These are phyloP conservation scores for Prunus armeniaca DNA, from an alignment of 306 rosid genomes.

Conservation along the genomic window DNA sequence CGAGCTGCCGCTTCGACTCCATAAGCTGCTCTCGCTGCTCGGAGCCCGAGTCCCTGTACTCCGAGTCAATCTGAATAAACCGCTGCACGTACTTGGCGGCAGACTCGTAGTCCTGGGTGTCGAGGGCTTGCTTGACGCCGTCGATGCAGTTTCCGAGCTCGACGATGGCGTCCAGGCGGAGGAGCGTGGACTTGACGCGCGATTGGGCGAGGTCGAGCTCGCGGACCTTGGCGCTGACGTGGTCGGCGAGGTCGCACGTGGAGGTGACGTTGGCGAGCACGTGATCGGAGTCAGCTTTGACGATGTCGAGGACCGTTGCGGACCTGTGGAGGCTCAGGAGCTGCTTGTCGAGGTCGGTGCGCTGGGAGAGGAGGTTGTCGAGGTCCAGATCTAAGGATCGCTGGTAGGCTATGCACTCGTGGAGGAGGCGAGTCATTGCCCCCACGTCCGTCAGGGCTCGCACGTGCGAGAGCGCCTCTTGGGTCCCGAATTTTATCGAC, in stretches of 20 bases:
- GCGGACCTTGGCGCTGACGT: slow-evolving; percentile 68
- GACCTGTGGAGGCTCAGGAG: slow-evolving; percentile 64
- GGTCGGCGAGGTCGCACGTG: slow-evolving; percentile 55
- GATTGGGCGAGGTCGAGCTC: slow-evolving; percentile 94
- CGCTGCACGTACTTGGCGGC: slow-evolving; percentile 59
- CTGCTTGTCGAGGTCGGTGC: slow-evolving; percentile 71
- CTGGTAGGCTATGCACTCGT: slow-evolving; percentile 61
- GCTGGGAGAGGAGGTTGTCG: slow-evolving; percentile 71
- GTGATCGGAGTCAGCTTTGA: slow-evolving; percentile 60
- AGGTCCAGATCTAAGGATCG: slow-evolving; percentile 59
- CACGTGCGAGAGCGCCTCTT: slow-evolving; percentile 37
- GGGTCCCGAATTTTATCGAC: slow-evolving; percentile 45
- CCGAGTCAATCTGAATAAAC: slow-evolving; percentile 65
- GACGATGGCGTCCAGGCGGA: slow-evolving; percentile 79
- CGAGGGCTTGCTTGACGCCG: slow-evolving; percentile 64
- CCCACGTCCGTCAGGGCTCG: slow-evolving; percentile 51
- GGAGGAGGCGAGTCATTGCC: slow-evolving; percentile 62
- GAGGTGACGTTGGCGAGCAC: slow-evolving; percentile 46
- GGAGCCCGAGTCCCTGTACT: slow-evolving; percentile 65
- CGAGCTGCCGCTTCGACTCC: slow-evolving; percentile 60
- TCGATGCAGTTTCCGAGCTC: slow-evolving; percentile 74
- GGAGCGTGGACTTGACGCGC: slow-evolving; percentile 71
- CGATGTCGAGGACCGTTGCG: slow-evolving; percentile 67
- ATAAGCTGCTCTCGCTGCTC: slow-evolving; percentile 74
- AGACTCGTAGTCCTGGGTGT: slow-evolving; percentile 63